Evolutionary conservation across 805 yeast species (phyloP).

Genomic region (Lipomyces orientalis): DNA sequence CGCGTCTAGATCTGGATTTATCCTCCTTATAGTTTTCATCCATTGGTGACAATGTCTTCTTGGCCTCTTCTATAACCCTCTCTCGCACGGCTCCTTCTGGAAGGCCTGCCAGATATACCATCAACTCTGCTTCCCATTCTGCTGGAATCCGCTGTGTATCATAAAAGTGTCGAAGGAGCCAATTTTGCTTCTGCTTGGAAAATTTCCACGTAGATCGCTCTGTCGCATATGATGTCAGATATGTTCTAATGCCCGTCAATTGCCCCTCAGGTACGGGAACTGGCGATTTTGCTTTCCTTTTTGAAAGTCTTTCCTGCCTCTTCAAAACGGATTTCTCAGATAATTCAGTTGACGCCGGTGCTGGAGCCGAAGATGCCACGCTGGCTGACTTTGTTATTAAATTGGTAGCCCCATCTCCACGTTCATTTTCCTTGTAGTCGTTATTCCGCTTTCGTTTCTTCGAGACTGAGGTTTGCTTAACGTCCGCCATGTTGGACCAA

Average conservation of each 20-base stretch:
- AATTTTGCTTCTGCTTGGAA: constrained; percentile 32
- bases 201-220: constrained; percentile 22
- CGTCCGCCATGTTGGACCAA: not conserved
- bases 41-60: not conserved
- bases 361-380: not conserved
- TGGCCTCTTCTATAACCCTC: constrained; percentile 21
- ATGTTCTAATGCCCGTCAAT: not conserved
- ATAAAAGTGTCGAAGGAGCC: constrained; percentile 25
- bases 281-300: not conserved
- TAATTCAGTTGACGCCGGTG: not conserved
- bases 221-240: constrained; percentile 14
- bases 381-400: not conserved
- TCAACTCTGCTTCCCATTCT: constrained; percentile 4
- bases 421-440: not conserved
- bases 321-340: not conserved
- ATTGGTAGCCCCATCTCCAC: no score
- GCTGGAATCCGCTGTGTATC: not conserved
- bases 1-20: not conserved
- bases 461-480: not conserved
- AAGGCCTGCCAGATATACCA: constrained; percentile 16
- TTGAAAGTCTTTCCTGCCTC: not conserved
- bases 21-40: not conserved
- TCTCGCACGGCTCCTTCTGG: constrained; percentile 21
- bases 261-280: not conserved
- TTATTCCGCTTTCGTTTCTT: not conserved